These are phyloP conservation scores for Amanita rubescens DNA, from an alignment of 768 basidiomycete species.

Conservation along the genomic window DNA sequence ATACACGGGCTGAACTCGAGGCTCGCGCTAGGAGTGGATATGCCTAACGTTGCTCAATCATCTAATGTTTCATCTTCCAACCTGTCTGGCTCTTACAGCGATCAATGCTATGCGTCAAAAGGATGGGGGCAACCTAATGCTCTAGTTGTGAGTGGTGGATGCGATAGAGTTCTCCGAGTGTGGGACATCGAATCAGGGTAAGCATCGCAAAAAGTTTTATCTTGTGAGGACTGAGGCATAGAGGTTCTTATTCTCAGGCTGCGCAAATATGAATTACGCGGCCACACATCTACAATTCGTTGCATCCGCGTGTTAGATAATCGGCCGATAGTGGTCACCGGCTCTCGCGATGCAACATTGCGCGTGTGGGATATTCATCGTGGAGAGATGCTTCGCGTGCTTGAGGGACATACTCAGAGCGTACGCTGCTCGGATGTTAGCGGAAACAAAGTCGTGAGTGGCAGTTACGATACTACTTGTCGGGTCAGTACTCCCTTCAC, in stretches of 20 bases:
- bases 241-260: slow-evolving; percentile 26
- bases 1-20: slow-evolving; percentile 1
- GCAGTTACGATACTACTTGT: slow-evolving; percentile 88
- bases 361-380: slow-evolving; percentile 91
- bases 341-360: slow-evolving; percentile 79
- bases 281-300: slow-evolving; percentile 87
- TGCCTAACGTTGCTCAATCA: background rate
- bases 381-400: slow-evolving; percentile 55
- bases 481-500: slow-evolving; percentile 46
- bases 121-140: slow-evolving; percentile 89
- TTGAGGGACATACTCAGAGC: slow-evolving; percentile 73
- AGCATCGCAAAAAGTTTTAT: slow-evolving; percentile 23
- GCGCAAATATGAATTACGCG: slow-evolving; percentile 72
- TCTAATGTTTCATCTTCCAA: background rate
- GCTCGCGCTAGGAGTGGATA: slow-evolving; percentile 34
- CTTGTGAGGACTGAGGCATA: background rate
- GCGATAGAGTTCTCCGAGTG: slow-evolving; percentile 85
- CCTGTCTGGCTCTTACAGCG: slow-evolving; percentile 15
- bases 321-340: slow-evolving; percentile 83
- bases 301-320: slow-evolving; percentile 85
- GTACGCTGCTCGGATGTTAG: slow-evolving; percentile 87
- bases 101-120: slow-evolving; percentile 60
- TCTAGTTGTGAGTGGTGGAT: slow-evolving; percentile 86
- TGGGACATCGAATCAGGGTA: slow-evolving; percentile 90
- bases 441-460: slow-evolving; percentile 79